These are phyloP conservation scores for Dictyostelium firmibasis DNA, from an alignment of 78 protist species.

Conservation along the genomic window DNA sequence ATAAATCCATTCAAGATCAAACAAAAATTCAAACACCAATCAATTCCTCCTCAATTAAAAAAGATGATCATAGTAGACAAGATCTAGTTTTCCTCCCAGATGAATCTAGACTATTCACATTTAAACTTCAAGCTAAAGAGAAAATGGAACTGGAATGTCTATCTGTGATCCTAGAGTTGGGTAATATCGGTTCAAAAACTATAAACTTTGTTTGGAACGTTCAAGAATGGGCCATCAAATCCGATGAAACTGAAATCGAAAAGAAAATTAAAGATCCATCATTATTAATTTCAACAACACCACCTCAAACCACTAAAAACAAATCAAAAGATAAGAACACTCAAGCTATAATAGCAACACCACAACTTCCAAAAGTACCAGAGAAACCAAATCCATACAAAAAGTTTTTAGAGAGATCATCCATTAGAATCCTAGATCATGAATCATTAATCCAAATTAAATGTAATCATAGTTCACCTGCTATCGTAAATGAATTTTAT, in stretches of 20 bases:
- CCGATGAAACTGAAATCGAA: constrained; percentile 48
- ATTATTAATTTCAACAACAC: neutral
- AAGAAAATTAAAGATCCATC: neutral
- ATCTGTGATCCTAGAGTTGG: constrained; percentile 53
- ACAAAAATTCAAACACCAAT: neutral
- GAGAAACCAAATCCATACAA: constrained; percentile 64
- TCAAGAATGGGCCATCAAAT: constrained; percentile 75
- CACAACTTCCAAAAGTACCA: neutral
- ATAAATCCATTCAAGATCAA: constrained; percentile 7
- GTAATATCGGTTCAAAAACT: neutral
- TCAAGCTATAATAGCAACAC: neutral
- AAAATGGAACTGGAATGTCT: constrained; percentile 68
- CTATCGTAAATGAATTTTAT: constrained; percentile 61
- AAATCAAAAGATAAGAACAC: neutral
- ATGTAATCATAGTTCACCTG: constrained; percentile 73
- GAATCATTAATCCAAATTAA: constrained; percentile 69
- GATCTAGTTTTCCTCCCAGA: constrained; percentile 65
- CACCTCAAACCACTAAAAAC: neutral
- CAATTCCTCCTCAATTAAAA: neutral
- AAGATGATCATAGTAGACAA: neutral
- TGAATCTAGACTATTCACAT: constrained; percentile 63
- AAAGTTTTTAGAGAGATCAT: constrained; percentile 75
- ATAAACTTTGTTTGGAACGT: constrained; percentile 61
- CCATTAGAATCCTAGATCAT: constrained; percentile 74
- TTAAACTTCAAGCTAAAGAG: constrained; percentile 30